Base-by-base conservation (phyloP, 2,329 filamentous ascomycete species). In the Monosporascus sp. region DNA sequence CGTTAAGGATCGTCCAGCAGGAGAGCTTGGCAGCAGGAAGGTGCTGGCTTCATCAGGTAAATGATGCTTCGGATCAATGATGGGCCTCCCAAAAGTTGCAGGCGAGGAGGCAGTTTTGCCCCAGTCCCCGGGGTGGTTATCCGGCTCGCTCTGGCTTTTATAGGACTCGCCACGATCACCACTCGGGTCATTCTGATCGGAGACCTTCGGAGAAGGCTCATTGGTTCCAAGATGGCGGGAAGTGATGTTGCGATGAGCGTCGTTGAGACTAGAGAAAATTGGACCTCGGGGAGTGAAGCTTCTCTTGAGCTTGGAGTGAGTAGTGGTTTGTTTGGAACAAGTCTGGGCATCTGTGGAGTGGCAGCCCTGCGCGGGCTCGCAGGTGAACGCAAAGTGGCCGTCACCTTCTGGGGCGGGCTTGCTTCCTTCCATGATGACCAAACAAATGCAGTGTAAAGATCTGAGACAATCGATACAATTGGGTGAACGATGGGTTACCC, bases 161-260 rank as follows among this genome's bases (percentile, higher is more conserved):
- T 40, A 46, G 5, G 46, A 51, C 5, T 50, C 37, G 41, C 57
- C 38, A n/a, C 41, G n/a, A 43, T 40, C 50, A 5, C 5, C 49
- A 48, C 7, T 53, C 45, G 44, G 24, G 38, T 5, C 19, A 41
- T 41, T 48, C 20, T 56, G 55, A 5, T 46, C 35, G 14, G 50
- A 48, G 7, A 9, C 49, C 27, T 58, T 54, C 2, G 37, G 53
- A 7, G 54, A 55, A 31, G 53, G 47, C 38, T 58, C 54, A 11
- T 55, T 51, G n/a, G 62, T 48, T n/a, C 17, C 51, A 20, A 56
- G 48, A 5, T 41, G 17, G 17, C 60, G 56, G 5, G 66, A 61
- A 8, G 70, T 71, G 53, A 76, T 75, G 37, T 69, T 71, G 4
- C 65, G 63, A 51, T 73, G 69, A 1, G 73, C 73, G 37, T 74